Percentiles rank a stretch among this genome's conserved stretches.
phyloP scores from a whole-genome alignment of 768 basidiomycete genomes.

The Ramaria rubella region DNA sequence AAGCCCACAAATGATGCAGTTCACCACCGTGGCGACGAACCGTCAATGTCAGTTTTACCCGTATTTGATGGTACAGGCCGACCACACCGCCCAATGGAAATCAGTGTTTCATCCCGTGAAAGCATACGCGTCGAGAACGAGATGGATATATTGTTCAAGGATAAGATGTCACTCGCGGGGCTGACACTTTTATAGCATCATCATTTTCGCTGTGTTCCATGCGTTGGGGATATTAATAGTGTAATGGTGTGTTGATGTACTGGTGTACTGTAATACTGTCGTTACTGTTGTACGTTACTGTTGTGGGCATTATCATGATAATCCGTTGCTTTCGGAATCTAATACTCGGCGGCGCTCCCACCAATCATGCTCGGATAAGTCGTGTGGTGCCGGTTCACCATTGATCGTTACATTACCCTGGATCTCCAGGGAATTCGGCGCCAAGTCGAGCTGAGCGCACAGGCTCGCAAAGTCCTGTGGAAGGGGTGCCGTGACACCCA shows the following conservation, averaged over 20 bases:
- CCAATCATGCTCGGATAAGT: background rate
- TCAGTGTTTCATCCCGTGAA: background rate
- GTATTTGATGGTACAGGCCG: background rate
- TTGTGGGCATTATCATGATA: no score
- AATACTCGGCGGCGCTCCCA: background rate
- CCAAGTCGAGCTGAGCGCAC: slow-evolving; percentile 42
- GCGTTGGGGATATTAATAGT: no score
- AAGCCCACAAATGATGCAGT: background rate
- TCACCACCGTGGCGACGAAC: background rate
- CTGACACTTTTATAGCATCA: background rate
- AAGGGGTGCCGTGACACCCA: slow-evolving; percentile 51
- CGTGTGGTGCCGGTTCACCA: slow-evolving; percentile 24
- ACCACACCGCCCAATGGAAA: background rate
- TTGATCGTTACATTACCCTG: slow-evolving; percentile 45
- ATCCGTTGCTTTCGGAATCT: no score
- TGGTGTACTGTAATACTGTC: background rate
- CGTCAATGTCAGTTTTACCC: background rate
- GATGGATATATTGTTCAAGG: background rate
- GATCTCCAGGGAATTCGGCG: slow-evolving; percentile 29
- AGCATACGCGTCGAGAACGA: background rate
- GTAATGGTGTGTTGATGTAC: background rate
- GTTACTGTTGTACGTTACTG: background rate
- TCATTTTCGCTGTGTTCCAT: background rate
- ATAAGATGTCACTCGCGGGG: background rate
- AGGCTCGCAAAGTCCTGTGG: slow-evolving; percentile 48